phyloP scores from a whole-genome alignment of 306 rosid genomes.

The Pterocarpus macrocarpus region DNA sequence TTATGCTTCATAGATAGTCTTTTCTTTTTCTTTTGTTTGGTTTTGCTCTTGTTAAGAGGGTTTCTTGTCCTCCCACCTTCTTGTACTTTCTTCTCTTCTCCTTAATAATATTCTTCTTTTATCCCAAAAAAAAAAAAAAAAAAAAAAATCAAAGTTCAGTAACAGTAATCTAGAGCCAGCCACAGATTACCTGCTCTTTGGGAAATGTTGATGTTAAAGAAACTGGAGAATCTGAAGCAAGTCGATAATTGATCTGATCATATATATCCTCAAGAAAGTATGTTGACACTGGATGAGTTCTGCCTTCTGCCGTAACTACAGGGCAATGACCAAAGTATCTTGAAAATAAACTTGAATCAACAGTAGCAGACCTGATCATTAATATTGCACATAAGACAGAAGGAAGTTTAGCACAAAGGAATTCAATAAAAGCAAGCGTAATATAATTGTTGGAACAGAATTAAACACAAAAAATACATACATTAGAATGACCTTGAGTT shows the following conservation, averaged over 20 bases:
- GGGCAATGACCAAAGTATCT: slow-evolving; percentile 89
- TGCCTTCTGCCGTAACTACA: slow-evolving; percentile 89
- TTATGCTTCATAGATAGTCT: no score
- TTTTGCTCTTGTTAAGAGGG: no score
- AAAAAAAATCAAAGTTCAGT: not conserved
- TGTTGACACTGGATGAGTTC: slow-evolving; percentile 90
- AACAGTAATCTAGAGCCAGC: slow-evolving; percentile 33
- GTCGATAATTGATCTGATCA: slow-evolving; percentile 74
- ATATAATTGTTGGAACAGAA: slow-evolving; percentile 19
- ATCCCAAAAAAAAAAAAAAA: no score
- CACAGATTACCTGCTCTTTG: slow-evolving; percentile 63
- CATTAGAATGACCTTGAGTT: slow-evolving; percentile 92
- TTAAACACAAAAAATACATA: slow-evolving; percentile 51
- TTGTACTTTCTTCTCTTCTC: no score
- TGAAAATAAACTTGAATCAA: slow-evolving; percentile 93
- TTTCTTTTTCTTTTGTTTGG: no score
- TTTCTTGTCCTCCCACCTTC: no score
- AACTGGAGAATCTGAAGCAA: slow-evolving; percentile 89
- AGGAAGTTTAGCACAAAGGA: slow-evolving; percentile 19
- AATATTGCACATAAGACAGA: slow-evolving; percentile 35
- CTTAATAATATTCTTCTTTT: no score
- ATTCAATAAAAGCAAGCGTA: not conserved
- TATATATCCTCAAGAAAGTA: slow-evolving; percentile 90
- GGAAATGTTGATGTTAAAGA: slow-evolving; percentile 60
- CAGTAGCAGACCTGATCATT: slow-evolving; percentile 89